Evolutionary conservation across 352 stramenopile species (phyloP), one percentile per base, ranked within the genome.

Genomic region (Pythium aphanidermatum): DNA sequence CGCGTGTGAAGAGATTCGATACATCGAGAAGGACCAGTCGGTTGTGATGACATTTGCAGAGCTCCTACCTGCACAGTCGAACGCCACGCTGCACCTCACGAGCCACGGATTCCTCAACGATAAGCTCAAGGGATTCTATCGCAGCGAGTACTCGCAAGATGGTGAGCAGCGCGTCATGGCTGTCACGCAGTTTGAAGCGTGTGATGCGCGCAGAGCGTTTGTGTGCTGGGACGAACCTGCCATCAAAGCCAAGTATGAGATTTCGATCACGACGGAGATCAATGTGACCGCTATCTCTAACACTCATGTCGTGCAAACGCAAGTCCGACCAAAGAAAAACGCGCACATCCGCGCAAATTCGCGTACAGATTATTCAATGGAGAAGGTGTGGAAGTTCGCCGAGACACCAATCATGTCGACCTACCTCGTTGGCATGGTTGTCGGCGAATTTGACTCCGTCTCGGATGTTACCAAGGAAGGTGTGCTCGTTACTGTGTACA

Each of bases 201-300:
- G 86, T 40, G 82, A 97, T 40, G 83, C 85, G n/a, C 82, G 96
- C 38, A 82, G 92, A 17, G 95, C 92, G 21, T 98, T 99, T 59
- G 95, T 95, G 7, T 99, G 96, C 73, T 98, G 95, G 83, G 96
- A 99, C 66, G 96, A 99, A 65, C 96, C 96, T 2, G 83, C 89
- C 13, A 72, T 96, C 27, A 99, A 99, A 72, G 94, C 96, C 19
- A 84, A 82, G 16, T 99, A 98, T 61, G 68, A 86, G 42, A 86
- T 98, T 40, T 86, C 81, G 6, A 85, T 98, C 39, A 67, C 87
- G 2, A 89, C 97, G 5, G 87, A 96, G 32, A 59, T 58, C 14
- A 53, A 91, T 29, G 75, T 98, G 28, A 92, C 86, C 26, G 95
- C 86, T 16, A 90, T 99, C 61, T 95, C 71, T 59, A 99, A 99